Base-by-base conservation (phyloP, 805 yeast genomes). In the Torulaspora microellipsoides region DNA sequence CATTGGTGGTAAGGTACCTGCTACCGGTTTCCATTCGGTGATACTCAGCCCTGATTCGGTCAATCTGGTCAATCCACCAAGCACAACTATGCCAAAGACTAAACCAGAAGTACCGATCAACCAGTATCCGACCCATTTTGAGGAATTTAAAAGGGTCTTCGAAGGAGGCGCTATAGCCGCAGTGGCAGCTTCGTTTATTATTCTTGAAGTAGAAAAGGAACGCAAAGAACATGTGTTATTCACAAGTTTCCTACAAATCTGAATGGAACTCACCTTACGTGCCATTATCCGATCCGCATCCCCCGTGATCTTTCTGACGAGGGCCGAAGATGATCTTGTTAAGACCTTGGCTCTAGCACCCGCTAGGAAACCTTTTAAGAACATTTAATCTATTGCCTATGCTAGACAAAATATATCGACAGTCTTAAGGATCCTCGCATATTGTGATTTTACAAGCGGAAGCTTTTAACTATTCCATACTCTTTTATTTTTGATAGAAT, bases 1-100 rank as follows among this genome's bases (percentile, higher is more conserved):
- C 56, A 85, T 60, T 0, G 99, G 99, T 2, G 99, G 99, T 11
- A 93, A 65, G 1, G 95, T 70, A 36, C 99, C 99, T 0, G 99
- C 88, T 23, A 93, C 89, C 1, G 99, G 99, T 63, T 82, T 87
- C 99, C 99, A 93, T 61, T 93, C 99, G 1, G 98, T 93, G 62
- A 93, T 93, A 37, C 95, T 85, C 36, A 93, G 71, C 0, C 99
- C 99, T 0, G 96, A 86, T 60, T 93, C 99, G 0, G 99, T 93
- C 35, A 93, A 73, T 57, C 99, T 77, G 0, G 99, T 93, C 36
- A 93, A 72, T 0, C 99, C 99, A 36, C 99, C 99, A 4, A 93
- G 72, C n/a, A 93, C 81, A 12, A 93, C 98, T 48, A 93, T 93
- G 29, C 95, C 96, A 65, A 93, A 93, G 1, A 93, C 96, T 12